phyloP scores from a whole-genome alignment of 176 grass and related monocot species.

The Oryza nivara region DNA sequence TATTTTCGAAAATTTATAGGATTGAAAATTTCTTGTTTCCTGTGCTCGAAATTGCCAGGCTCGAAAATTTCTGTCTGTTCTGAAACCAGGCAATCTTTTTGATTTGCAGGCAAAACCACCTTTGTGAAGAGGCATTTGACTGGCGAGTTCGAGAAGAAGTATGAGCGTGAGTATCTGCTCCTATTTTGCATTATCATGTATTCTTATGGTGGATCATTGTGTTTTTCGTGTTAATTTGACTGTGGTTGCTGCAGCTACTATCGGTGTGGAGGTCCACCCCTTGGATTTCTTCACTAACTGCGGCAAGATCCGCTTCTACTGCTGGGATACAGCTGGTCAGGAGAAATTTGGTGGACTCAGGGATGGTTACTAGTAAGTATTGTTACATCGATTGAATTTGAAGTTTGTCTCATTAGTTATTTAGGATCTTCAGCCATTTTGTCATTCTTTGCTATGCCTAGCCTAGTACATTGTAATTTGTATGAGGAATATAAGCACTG shows the following conservation, averaged over 20 bases:
- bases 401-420: background rate
- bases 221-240: background rate
- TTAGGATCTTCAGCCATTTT: background rate
- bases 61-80: background rate
- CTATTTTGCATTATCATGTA: background rate
- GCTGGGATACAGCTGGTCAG: conserved; percentile 68
- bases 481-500: background rate
- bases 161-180: conserved; percentile 53
- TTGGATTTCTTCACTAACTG: conserved; percentile 62
- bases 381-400: background rate
- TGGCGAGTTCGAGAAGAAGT: conserved; percentile 73
- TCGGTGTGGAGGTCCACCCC: conserved; percentile 68
- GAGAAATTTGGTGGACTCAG: conserved; percentile 68
- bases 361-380: conserved; percentile 73
- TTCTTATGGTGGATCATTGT: background rate
- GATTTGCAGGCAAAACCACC: conserved; percentile 59
- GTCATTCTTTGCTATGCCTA: background rate
- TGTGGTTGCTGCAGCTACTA: conserved; percentile 44
- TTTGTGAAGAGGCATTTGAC: conserved; percentile 77
- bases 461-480: background rate
- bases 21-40: background rate
- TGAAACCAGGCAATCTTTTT: background rate
- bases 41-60: background rate
- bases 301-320: conserved; percentile 60
- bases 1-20: too few species aligned